Evolutionary conservation across 164 flowering plant species (phyloP), one percentile per base, ranked within the genome.

Genomic region (Liriodendron chinense): DNA sequence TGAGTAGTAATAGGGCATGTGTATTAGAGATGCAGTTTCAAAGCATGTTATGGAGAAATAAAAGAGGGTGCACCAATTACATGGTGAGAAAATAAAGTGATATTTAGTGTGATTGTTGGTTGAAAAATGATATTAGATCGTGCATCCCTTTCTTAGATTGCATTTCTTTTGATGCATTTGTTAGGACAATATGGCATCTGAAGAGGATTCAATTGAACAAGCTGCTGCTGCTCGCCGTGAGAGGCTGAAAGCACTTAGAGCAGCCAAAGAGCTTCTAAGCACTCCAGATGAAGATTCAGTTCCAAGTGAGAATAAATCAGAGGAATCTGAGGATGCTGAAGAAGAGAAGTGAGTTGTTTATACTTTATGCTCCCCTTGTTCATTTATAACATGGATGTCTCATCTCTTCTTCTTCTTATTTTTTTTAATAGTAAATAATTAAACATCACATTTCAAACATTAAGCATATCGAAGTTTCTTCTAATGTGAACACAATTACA

Each of bases 231-330:
- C 84, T 9, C 92, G 98, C 7, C 84, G 89, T 7, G 96, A 95
- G 89, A 87, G 94, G 81, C 85, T 95, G 50, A 84, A 82, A 73
- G 99, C 97, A 75, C 94, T 95, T 34, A 92, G 79, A 88, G 90
- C 86, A 25, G 98, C 98, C 68, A 87, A 86, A 57, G 90, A 93
- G 72, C 88, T 95, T 43, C 75, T 87, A 9, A 85, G 74, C 76
- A 79, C 84, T 65, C 88, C 92, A 5, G 94, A 89, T 69, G 94
- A 83, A 13, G 86, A 78, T 62, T 76, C 85, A 68, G 74, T 68
- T 72, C 82, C 77, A 43, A 72, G 12, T 18, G 80, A 77, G 24
- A 77, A 74, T 61, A 72, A 78, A 34, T 47, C 50, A 22, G 78
- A 80, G 56, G 87, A 81, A 72, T 79, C 73, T 9, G 78, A 80